Evolutionary conservation across 1,284 basidiomycete genomes (phyloP).

Genomic region (Leccinum variabile): DNA sequence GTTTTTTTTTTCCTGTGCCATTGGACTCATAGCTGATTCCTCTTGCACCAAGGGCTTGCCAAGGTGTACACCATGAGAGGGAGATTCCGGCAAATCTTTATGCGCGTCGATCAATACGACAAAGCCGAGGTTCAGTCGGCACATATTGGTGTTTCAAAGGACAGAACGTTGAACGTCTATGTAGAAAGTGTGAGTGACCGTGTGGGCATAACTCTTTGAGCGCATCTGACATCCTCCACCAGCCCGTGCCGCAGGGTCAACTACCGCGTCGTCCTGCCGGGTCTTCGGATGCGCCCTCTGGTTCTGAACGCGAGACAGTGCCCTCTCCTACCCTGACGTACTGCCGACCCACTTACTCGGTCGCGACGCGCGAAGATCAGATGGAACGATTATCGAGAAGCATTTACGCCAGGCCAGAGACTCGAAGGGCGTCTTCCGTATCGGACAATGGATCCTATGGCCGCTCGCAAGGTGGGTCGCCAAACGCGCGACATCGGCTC

Average conservation of each 20-base stretch:
- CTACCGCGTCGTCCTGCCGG: conserved; percentile 31
- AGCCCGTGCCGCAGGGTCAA: conserved; percentile 33
- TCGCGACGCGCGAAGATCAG: conserved; percentile 28
- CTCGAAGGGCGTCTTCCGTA: conserved; percentile 13
- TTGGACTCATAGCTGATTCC: conserved; percentile 7
- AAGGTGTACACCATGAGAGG: conserved; percentile 67
- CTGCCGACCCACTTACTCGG: conserved; percentile 11
- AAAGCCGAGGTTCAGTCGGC: conserved; percentile 44
- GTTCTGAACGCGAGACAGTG: conserved; percentile 21
- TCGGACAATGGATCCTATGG: conserved; percentile 23
- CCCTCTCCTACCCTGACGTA: conserved; percentile 5
- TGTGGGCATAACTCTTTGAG: not conserved
- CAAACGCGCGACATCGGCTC: conserved; percentile 2
- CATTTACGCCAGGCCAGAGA: conserved; percentile 16
- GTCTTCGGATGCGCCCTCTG: conserved; percentile 18
- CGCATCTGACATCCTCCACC: conserved; percentile 12
- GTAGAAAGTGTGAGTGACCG: conserved; percentile 49
- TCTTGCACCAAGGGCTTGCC: conserved; percentile 53
- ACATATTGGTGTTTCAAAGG: conserved; percentile 46
- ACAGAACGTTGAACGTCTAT: conserved; percentile 48
- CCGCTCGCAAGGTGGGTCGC: conserved; percentile 20
- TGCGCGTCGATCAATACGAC: conserved; percentile 57
- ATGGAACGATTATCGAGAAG: conserved; percentile 31
- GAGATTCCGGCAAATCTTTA: conserved; percentile 66
- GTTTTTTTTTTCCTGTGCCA: not conserved